A percentile compares a stretch with the other conserved stretches of the same genome.
phyloP scores from a whole-genome alignment of 768 basidiomycete species.

The Trametes cingulata region DNA sequence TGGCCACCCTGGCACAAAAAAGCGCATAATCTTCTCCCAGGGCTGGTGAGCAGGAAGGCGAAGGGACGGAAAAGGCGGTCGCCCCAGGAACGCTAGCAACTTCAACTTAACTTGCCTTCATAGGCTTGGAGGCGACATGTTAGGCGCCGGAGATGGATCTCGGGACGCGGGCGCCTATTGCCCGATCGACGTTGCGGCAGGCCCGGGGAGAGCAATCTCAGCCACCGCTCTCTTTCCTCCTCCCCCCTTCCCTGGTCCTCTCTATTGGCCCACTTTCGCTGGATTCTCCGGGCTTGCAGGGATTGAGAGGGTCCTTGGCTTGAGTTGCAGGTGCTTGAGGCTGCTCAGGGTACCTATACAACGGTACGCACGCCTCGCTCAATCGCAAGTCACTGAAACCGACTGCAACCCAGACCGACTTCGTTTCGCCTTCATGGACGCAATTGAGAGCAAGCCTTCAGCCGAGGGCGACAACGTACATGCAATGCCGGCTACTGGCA shows the following conservation, averaged over 20 bases:
- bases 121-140: too few species aligned
- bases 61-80: too few species aligned
- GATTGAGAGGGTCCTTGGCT: too few species aligned
- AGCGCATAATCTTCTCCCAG: too few species aligned
- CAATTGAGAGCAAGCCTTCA: not conserved
- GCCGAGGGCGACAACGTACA: not conserved
- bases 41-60: too few species aligned
- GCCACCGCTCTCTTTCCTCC: constrained; percentile 9
- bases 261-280: not conserved
- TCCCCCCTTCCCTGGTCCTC: not conserved
- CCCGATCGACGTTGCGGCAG: constrained; percentile 12
- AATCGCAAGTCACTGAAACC: constrained; percentile 1
- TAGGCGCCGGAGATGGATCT: too few species aligned
- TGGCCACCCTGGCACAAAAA: too few species aligned
- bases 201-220: constrained; percentile 5
- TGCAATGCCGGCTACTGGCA: too few species aligned
- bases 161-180: constrained; percentile 1
- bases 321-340: too few species aligned
- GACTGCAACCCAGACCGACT: not conserved
- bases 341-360: too few species aligned
- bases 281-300: not conserved
- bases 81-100: too few species aligned
- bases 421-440: not conserved
- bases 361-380: not conserved
- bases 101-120: too few species aligned